Percentiles rank a stretch among this genome's conserved stretches.
phyloP scores from a whole-genome alignment of 345 rosid genomes.

The Gossypium arboreum region DNA sequence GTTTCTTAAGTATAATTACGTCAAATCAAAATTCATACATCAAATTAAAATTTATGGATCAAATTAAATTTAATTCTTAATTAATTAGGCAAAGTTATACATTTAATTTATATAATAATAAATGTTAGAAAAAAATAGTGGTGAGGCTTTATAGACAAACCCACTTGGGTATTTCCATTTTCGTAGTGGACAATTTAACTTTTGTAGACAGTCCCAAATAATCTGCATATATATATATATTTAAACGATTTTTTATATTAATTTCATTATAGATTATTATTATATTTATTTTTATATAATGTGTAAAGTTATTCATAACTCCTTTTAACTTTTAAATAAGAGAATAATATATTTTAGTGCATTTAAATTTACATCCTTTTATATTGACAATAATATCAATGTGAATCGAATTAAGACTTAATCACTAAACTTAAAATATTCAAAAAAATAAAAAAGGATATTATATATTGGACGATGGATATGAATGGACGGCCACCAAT shows the following conservation, averaged over 20 bases:
- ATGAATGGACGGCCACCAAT: not conserved
- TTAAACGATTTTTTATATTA: rapidly evolving
- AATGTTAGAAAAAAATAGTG: too few relatives aligned
- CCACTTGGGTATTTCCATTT: conserved; percentile 5
- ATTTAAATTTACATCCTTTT: rapidly evolving
- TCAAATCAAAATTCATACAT: too few relatives aligned
- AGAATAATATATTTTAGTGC: rapidly evolving
- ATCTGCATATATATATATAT: not conserved
- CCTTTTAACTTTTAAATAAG: rapidly evolving
- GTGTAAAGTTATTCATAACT: too few relatives aligned
- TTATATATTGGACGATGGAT: not conserved
- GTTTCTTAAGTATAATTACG: rapidly evolving
- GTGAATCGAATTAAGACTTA: rapidly evolving
- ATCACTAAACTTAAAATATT: too few relatives aligned
- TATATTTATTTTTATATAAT: too few relatives aligned
- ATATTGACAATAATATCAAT: rapidly evolving
- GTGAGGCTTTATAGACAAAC: not conserved
- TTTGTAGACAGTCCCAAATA: conserved; percentile 8
- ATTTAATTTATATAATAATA: too few relatives aligned
- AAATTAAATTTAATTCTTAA: too few relatives aligned
- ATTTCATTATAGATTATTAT: too few relatives aligned
- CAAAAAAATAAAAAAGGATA: too few relatives aligned
- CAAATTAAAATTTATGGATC: too few relatives aligned
- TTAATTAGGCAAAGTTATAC: too few relatives aligned
- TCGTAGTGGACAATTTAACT: conserved; percentile 16